These are phyloP conservation scores for Diaporthe helianthi DNA, from an alignment of 2,329 filamentous ascomycete genomes.

Conservation along the genomic window DNA sequence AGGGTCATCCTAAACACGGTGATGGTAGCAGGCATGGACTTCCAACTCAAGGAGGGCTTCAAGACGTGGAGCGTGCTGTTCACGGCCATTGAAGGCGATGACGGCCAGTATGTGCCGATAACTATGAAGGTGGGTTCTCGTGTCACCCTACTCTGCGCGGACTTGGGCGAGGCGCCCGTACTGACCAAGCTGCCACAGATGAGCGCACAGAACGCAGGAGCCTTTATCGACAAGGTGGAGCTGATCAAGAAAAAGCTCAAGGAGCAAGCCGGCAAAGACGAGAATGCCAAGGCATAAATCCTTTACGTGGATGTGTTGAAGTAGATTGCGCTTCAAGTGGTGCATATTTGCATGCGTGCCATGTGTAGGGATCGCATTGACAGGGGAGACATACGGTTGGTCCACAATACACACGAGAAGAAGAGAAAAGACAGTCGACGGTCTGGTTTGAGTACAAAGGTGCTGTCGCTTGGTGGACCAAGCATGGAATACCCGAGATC, in stretches of 20 bases:
- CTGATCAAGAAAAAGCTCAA: slow-evolving; percentile 58
- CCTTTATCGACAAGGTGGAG: slow-evolving; percentile 57
- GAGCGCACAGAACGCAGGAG: slow-evolving; percentile 60
- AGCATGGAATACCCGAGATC: slow-evolving; percentile 33
- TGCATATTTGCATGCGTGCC: neutral
- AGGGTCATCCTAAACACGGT: slow-evolving; percentile 86
- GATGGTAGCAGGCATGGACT: slow-evolving; percentile 78
- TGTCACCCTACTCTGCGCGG: neutral
- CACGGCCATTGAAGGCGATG: slow-evolving; percentile 65
- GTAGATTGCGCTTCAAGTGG: neutral
- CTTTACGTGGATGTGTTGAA: neutral
- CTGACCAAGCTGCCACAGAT: slow-evolving; percentile 48
- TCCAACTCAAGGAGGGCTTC: slow-evolving; percentile 77
- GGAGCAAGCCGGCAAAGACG: slow-evolving; percentile 10
- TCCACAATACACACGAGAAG: neutral
- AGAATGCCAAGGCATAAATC: slow-evolving; percentile 9
- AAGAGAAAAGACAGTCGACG: too few species aligned
- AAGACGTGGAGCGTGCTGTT: slow-evolving; percentile 75
- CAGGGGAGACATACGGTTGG: neutral
- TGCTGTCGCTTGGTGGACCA: slow-evolving; percentile 11
- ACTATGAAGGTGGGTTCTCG: slow-evolving; percentile 63
- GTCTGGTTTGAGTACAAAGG: slow-evolving; percentile 18
- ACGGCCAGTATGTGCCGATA: slow-evolving; percentile 62
- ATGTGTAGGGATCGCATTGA: neutral
- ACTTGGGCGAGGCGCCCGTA: neutral